Evolutionary conservation across 1,284 basidiomycete genomes (phyloP), one percentile per base, ranked within the genome.

Genomic region (Neonothopanus nambi): DNA sequence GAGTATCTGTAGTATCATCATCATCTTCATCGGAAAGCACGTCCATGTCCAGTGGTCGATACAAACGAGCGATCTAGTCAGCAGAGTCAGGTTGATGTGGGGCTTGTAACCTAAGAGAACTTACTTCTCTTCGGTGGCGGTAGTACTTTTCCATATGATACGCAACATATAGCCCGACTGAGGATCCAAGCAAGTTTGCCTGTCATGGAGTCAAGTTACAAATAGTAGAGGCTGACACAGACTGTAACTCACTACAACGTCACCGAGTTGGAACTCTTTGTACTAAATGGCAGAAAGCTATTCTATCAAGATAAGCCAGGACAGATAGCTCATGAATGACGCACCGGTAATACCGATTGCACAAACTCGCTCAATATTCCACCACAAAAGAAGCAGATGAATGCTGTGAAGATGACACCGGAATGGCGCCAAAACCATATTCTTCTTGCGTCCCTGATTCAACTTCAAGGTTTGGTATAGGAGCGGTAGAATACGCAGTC

Each of bases 401-500:
- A 65, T 2, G 70, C 67, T 0, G 91, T 89, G 57, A 91, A 77
- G 40, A 89, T 80, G 13, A 93, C 70, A 4, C 83, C 79, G 8
- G 82, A 78, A 65, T 89, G 79, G n/a, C 91, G 78, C 93, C 93
- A 95, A 59, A 91, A 82, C 85, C 88, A 91, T 67, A 91, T 80
- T 57, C 88, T 73, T 57, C 89, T 73, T 17, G 85, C 85, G 52
- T 85, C 84, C 65, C 89, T 91, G 37, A 26, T 28, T 21, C 36
- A 46, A 39, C n/a, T 57, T n/a, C 9, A 28, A 24, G 5, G 20
- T 24, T 8, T 23, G 33, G 7, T 20, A 30, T 43, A 36, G 20
- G 39, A 18, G 30, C 42, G 21, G 52, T 24, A n/a, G 18, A 13
- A 33, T 33, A 13, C 13, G 30, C 11, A 18, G n/a, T 20, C 52